Conservation (phyloP, 2,329 filamentous ascomycete species). For the Remersonia thermophila region DNA sequence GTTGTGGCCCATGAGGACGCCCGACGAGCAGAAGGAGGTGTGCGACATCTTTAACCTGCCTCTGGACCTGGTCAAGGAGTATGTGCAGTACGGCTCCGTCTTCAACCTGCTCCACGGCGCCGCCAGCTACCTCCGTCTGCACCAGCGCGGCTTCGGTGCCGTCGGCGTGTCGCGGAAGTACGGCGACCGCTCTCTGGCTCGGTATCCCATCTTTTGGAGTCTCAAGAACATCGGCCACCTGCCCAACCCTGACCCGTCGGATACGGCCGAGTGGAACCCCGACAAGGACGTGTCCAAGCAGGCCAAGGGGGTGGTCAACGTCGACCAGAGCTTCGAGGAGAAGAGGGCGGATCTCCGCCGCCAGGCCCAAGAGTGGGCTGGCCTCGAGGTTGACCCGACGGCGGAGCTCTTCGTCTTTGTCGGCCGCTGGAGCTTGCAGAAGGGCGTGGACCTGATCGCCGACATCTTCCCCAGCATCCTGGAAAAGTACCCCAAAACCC, state of each 20-base stretch:
- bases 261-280: constrained; percentile 46
- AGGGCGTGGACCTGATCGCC: constrained; percentile 55
- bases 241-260: constrained; percentile 53
- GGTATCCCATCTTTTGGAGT: constrained; percentile 60
- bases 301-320: constrained; percentile 30
- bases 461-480: constrained; percentile 53
- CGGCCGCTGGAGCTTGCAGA: constrained; percentile 57
- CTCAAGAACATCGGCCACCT: constrained; percentile 49
- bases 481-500: constrained; percentile 45
- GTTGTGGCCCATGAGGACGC: constrained; percentile 53
- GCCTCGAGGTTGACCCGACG: constrained; percentile 45
- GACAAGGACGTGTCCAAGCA: constrained; percentile 33
- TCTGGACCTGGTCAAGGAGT: constrained; percentile 42
- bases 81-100: constrained; percentile 56
- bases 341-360: constrained; percentile 39
- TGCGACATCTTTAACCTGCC: constrained; percentile 52
- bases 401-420: constrained; percentile 58
- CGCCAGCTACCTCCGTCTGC: constrained; percentile 51
- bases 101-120: constrained; percentile 59
- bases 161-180: constrained; percentile 59
- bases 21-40: constrained; percentile 49
- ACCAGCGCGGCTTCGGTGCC: constrained; percentile 55
- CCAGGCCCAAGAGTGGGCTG: constrained; percentile 57
- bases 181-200: constrained; percentile 51
- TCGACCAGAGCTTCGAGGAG: constrained; percentile 44